These are phyloP conservation scores for Rhynchosporium secalis DNA, from an alignment of 2,329 filamentous ascomycete genomes.

Conservation along the genomic window DNA sequence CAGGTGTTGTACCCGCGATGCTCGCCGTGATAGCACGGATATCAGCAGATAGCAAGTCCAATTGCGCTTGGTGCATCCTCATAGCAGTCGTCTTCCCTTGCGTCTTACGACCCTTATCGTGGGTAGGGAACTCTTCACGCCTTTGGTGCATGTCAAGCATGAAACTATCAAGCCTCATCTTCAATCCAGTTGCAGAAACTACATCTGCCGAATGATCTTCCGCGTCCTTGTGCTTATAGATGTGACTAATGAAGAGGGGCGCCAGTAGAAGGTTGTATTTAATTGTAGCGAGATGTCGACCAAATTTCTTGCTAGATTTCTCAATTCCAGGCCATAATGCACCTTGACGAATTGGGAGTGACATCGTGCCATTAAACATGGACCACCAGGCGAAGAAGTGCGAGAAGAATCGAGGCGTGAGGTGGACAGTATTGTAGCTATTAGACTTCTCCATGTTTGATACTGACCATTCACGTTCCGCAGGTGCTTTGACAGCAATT, in stretches of 20 bases:
- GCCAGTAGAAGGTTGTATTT: constrained; percentile 95
- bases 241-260: constrained; percentile 90
- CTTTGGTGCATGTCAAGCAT: constrained; percentile 96
- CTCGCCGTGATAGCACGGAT: constrained; percentile 90
- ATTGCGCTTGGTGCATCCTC: constrained; percentile 91
- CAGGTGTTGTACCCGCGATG: constrained; percentile 76
- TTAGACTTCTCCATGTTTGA: constrained; percentile 72
- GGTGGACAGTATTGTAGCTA: constrained; percentile 95
- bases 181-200: constrained; percentile 92
- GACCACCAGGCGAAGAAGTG: constrained; percentile 99
- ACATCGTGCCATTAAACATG: constrained; percentile 92
- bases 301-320: constrained; percentile 98
- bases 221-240: constrained; percentile 97
- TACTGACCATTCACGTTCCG: constrained; percentile 82
- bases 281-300: constrained; percentile 93
- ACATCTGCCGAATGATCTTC: constrained; percentile 78
- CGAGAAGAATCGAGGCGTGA: constrained; percentile 94
- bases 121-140: constrained; percentile 84
- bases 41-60: constrained; percentile 89
- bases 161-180: constrained; percentile 93
- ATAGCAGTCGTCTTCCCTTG: constrained; percentile 85
- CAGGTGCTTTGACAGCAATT: constrained; percentile 83
- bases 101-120: constrained; percentile 73
- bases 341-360: constrained; percentile 90
- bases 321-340: constrained; percentile 87